Evolutionary conservation across 2,329 filamentous ascomycete genomes (phyloP).

Genomic region (Metarhizium guizhouense): DNA sequence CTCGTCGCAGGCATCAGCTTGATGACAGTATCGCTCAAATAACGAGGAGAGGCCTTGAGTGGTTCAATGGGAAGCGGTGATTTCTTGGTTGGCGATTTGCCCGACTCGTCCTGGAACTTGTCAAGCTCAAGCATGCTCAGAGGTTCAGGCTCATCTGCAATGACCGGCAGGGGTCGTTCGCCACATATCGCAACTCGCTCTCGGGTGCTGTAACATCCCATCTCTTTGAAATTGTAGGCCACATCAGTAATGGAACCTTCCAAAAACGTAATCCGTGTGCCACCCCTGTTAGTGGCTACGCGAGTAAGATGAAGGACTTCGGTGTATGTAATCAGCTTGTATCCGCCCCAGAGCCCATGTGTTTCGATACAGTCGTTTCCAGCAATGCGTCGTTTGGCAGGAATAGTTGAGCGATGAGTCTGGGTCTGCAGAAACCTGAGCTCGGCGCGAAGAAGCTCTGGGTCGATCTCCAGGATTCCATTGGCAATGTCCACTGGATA

Average conservation of each 20-base stretch:
- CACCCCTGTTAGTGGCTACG: slow-evolving; percentile 12
- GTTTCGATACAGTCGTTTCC: slow-evolving; percentile 8
- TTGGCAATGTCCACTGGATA: slow-evolving; percentile 17
- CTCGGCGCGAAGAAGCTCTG: slow-evolving; percentile 1
- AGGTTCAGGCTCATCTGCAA: slow-evolving; percentile 20
- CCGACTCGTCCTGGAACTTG: slow-evolving; percentile 12
- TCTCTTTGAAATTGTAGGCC: slow-evolving; percentile 9
- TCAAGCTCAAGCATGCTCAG: slow-evolving; percentile 15
- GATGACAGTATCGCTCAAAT: slow-evolving; percentile 20
- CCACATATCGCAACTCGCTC: slow-evolving; percentile 10
- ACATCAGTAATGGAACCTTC: slow-evolving; percentile 19
- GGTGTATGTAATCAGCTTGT: slow-evolving; percentile 16
- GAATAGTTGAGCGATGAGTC: slow-evolving; percentile 10
- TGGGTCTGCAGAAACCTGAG: slow-evolving; percentile 1
- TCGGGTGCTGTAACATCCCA: neutral
- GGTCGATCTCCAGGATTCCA: slow-evolving; percentile 6
- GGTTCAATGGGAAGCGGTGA: slow-evolving; percentile 17
- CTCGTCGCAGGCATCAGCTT: slow-evolving; percentile 18
- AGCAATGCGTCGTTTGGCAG: slow-evolving; percentile 19
- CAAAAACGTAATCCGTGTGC: slow-evolving; percentile 14
- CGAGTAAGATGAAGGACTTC: slow-evolving; percentile 17
- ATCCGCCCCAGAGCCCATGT: slow-evolving; percentile 14
- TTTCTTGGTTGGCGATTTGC: slow-evolving; percentile 23
- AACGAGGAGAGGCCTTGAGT: slow-evolving; percentile 15
- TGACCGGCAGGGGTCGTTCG: slow-evolving; percentile 16